A percentile compares a stretch with the other conserved stretches of the same genome.
Conservation (phyloP, 2,329 filamentous ascomycete species). For the Fusarium odoratissimum region DNA sequence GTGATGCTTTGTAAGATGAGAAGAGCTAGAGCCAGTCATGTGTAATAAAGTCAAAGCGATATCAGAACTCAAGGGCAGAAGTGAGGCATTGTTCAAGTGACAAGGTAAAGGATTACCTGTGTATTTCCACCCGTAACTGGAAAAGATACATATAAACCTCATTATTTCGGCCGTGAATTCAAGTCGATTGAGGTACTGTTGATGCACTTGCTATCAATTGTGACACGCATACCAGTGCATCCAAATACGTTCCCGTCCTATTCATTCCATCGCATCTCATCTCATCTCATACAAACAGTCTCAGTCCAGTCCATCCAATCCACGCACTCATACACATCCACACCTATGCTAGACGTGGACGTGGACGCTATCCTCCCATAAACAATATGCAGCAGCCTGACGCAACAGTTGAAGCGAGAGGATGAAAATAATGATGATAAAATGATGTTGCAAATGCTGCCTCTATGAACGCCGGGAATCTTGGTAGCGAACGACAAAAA, state of each 20-base stretch:
- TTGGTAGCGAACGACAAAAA: conserved; percentile 38
- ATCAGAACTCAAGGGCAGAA: background rate
- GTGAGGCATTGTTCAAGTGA: background rate
- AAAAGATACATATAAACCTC: conserved; percentile 39
- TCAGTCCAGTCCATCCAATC: conserved; percentile 9
- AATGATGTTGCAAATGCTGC: conserved; percentile 36
- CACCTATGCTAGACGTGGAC: conserved; percentile 10
- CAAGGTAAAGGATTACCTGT: conserved; percentile 12
- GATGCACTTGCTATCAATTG: conserved; percentile 35
- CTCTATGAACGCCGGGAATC: conserved; percentile 42
- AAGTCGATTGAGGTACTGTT: conserved; percentile 11
- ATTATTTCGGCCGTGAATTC: conserved; percentile 13
- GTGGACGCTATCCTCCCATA: conserved; percentile 14
- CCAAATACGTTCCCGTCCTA: conserved; percentile 20
- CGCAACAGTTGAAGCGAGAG: conserved; percentile 17
- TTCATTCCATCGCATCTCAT: conserved; percentile 9
- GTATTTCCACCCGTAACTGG: conserved; percentile 30
- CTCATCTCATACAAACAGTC: conserved; percentile 4
- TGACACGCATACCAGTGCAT: conserved; percentile 14
- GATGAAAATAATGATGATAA: conserved; percentile 23
- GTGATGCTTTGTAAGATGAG: conserved; percentile 14
- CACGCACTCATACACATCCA: conserved; percentile 9
- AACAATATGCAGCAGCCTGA: conserved; percentile 27
- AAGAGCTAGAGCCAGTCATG: conserved; percentile 13
- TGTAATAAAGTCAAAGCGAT: conserved; percentile 5